Conservation (phyloP, 2,329 filamentous ascomycete species). For the Fusarium albidum region DNA sequence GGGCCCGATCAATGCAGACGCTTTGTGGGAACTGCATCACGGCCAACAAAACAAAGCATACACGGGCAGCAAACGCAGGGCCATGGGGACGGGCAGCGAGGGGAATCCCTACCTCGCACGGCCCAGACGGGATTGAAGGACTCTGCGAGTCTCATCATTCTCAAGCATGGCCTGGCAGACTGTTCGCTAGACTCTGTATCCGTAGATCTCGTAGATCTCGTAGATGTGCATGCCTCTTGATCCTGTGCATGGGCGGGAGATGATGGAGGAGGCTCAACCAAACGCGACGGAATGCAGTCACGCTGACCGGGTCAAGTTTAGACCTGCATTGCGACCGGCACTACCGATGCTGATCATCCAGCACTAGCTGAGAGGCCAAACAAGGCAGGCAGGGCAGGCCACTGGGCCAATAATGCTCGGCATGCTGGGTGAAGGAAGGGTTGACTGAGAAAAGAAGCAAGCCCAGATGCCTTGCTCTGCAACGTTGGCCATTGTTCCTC, state of each 20-base stretch:
- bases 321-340: conserved; percentile 10
- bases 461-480: background rate
- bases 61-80: conserved; percentile 15
- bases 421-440: conserved; percentile 1
- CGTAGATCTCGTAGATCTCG: conserved; percentile 30
- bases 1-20: conserved; percentile 11
- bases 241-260: conserved; percentile 4
- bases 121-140: background rate
- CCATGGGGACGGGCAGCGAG: conserved; percentile 2
- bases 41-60: conserved; percentile 7
- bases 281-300: conserved; percentile 16
- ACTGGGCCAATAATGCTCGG: conserved; percentile 12
- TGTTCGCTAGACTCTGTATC: no score
- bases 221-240: conserved; percentile 8
- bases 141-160: background rate
- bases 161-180: background rate
- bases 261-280: conserved; percentile 19
- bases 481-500: background rate
- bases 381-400: conserved; percentile 4
- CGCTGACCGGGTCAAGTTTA: conserved; percentile 1
- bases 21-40: conserved; percentile 15
- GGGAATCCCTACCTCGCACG: conserved; percentile 8
- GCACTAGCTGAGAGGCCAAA: background rate
- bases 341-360: conserved; percentile 8
- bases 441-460: background rate